Base-by-base conservation (phyloP, 345 rosid species). In the Cochlearia excelsa region DNA sequence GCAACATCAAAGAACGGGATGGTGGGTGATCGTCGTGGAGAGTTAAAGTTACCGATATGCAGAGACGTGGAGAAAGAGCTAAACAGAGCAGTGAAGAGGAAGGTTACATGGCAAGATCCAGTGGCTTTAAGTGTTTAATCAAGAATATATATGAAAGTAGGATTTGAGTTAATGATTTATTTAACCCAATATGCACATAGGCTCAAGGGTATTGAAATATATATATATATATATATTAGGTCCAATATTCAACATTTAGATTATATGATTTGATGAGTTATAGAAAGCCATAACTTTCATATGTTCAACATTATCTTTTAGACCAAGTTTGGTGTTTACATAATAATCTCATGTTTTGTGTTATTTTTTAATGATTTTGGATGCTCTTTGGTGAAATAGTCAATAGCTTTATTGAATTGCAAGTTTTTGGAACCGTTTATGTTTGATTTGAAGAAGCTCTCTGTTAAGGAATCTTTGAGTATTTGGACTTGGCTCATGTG, bases 101-200 rank as follows among this genome's bases (percentile, higher is more conserved):
- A 78, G 89, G 88, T 93, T 53, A 40, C 95, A 54, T 93, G 99
- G 99, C 95, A 88, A 74, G 97, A 93, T 69, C 91, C 81, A 61
- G 83, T 89, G 76, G 97, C 87, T 40, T 77, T 89, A 68, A 84
- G 84, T 69, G 97, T 85, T 59, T 82, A 30, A 57, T n/a, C 39
- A 30, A 43, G 10, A 38, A 6, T 64, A 10, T 58, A 6, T 64
- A 10, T 58, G 37, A 8, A 30, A 7, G 3, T 64, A 64, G 75
- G 56, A 58, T 46, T 45, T 2, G 61, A 51, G 61, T 4, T 4
- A 37, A 26, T 37, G 40, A 37, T 37, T 37, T 51, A 48, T 5
- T 10, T 33, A 16, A 16, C 23, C 30, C 47, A 57, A 31, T 56
- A 40, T 66, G 70, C 51, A 48, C 42, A 66, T 66, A 66, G 39